Percentiles rank a stretch among this genome's conserved stretches.
Evolutionary conservation across 2,329 filamentous ascomycete genomes (phyloP).

Genomic region (Aplosporella prunicola): DNA sequence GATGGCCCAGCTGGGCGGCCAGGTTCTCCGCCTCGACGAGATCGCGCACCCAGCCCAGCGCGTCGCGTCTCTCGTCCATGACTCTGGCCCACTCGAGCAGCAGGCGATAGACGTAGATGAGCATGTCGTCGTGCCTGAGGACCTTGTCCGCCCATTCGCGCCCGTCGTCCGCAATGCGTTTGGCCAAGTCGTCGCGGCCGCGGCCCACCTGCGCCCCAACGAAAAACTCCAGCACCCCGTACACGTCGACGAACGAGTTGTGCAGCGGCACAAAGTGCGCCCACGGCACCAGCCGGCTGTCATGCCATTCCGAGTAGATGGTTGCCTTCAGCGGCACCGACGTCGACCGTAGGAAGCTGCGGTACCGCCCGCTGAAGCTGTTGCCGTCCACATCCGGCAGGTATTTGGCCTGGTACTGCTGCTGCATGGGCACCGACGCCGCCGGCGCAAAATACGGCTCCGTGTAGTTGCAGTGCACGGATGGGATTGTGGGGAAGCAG

Average conservation of each 20-base stretch:
- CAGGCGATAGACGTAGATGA: constrained; percentile 57
- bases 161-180: constrained; percentile 55
- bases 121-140: constrained; percentile 62
- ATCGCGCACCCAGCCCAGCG: too few relatives aligned
- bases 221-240: constrained; percentile 66
- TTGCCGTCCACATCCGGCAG: constrained; percentile 70
- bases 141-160: constrained; percentile 61
- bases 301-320: constrained; percentile 73
- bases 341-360: constrained; percentile 55
- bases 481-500: constrained; percentile 32
- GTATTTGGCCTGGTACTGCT: constrained; percentile 51
- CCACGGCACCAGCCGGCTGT: constrained; percentile 60
- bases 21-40: too few relatives aligned
- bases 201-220: constrained; percentile 35
- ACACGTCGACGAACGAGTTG: constrained; percentile 62
- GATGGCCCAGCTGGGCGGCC: too few relatives aligned
- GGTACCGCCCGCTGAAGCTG: constrained; percentile 31
- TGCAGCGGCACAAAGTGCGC: constrained; percentile 76
- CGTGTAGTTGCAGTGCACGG: constrained; percentile 39
- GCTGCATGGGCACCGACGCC: constrained; percentile 24
- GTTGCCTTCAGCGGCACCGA: constrained; percentile 69
- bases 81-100: constrained; percentile 36
- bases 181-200: constrained; percentile 46
- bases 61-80: too few relatives aligned
- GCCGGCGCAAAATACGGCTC: constrained; percentile 31